A percentile compares a stretch with the other conserved stretches of the same genome.
These are phyloP conservation scores for Lasiodiplodia sp. DNA, from an alignment of 2,329 filamentous ascomycete species.

Conservation along the genomic window DNA sequence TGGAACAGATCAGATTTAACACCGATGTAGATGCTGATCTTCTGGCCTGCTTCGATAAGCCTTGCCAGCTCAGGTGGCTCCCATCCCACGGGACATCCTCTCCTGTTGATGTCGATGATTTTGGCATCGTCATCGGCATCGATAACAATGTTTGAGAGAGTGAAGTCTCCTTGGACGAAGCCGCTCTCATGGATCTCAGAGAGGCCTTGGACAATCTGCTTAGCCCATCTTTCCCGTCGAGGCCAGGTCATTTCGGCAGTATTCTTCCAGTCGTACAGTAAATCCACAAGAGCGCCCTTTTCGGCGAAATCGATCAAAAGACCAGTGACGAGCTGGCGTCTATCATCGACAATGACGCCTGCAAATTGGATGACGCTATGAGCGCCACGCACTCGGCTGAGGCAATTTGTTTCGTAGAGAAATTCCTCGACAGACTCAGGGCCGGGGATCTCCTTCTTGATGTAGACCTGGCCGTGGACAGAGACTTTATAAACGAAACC, in stretches of 20 bases:
- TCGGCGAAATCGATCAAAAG: constrained; percentile 88
- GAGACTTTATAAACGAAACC: constrained; percentile 96
- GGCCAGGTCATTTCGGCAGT: constrained; percentile 67
- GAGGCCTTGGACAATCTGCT: constrained; percentile 87
- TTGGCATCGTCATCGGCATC: constrained; percentile 84
- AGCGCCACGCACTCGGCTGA: constrained; percentile 78
- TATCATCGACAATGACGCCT: constrained; percentile 85
- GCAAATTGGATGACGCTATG: constrained; percentile 84
- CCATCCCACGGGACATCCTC: constrained; percentile 98
- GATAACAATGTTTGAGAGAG: constrained; percentile 95
- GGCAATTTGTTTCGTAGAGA: constrained; percentile 93
- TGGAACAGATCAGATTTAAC: constrained; percentile 98
- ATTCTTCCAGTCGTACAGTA: constrained; percentile 80
- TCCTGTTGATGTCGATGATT: constrained; percentile 97
- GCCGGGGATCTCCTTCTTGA: constrained; percentile 98
- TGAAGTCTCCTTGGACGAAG: constrained; percentile 97
- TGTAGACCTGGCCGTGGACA: constrained; percentile 73
- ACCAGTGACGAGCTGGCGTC: constrained; percentile 77
- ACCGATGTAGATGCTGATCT: constrained; percentile 96
- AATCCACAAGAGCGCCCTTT: constrained; percentile 85
- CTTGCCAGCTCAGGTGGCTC: constrained; percentile 90
- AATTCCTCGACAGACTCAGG: constrained; percentile 97
- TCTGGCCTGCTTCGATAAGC: constrained; percentile 85
- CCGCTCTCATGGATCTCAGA: constrained; percentile 94
- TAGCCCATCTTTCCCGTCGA: constrained; percentile 84